These are phyloP conservation scores for Orychophragmus violaceus DNA, from an alignment of 345 rosid genomes.

Conservation along the genomic window DNA sequence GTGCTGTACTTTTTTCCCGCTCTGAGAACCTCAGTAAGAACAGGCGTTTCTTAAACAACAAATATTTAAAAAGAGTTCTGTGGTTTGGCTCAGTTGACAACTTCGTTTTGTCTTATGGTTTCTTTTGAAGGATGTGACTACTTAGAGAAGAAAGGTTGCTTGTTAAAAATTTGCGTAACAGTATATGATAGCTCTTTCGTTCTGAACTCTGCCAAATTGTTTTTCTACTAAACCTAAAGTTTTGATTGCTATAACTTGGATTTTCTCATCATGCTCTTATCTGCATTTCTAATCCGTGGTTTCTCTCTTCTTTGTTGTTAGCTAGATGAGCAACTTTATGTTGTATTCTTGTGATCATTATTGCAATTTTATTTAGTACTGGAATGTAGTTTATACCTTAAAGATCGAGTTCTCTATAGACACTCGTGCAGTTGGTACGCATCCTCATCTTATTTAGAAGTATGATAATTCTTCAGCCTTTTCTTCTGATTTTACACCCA, in stretches of 20 bases:
- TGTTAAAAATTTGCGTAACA: background rate
- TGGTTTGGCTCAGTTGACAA: slow-evolving; percentile 9
- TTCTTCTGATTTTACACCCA: slow-evolving; percentile 3
- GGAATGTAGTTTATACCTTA: slow-evolving; percentile 7
- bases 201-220: slow-evolving; percentile 1
- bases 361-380: background rate
- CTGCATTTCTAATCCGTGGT: background rate
- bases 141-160: slow-evolving; percentile 4
- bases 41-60: background rate
- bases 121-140: background rate
- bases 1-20: background rate
- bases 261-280: slow-evolving; percentile 2
- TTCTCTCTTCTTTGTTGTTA: background rate
- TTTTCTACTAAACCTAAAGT: background rate
- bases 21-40: background rate
- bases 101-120: slow-evolving; percentile 5
- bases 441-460: slow-evolving; percentile 1
- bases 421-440: background rate
- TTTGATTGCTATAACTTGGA: background rate
- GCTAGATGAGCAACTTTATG: background rate
- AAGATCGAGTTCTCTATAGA: slow-evolving; percentile 7
- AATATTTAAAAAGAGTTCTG: background rate
- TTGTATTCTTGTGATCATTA: background rate
- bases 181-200: slow-evolving; percentile 3
- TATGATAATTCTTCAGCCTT: slow-evolving; percentile 2